Conservation (phyloP, 139 green algal genomes). For the Spirogloea muscicola region DNA sequence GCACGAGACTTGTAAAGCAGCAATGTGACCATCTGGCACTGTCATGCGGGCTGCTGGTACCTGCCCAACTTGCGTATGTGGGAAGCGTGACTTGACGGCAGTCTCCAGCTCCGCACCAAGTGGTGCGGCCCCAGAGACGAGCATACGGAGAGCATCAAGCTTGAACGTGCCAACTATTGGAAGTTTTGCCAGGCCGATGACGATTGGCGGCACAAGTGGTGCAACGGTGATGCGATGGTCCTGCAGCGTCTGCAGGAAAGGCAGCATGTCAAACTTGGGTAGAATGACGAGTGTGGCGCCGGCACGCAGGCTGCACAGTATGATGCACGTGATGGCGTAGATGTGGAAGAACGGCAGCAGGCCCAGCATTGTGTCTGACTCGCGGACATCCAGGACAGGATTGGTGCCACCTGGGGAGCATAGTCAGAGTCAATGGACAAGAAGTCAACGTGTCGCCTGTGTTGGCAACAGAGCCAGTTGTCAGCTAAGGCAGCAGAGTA, state of each 20-base stretch:
- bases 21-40: no score
- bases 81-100: slow-evolving; percentile 1
- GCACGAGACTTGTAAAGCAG: no score
- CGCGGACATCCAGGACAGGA: no score
- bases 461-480: no score
- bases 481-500: no score
- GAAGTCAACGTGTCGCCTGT: no score
- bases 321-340: slow-evolving; percentile 43
- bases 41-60: no score
- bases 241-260: slow-evolving; percentile 14
- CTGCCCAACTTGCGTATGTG: neutral
- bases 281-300: slow-evolving; percentile 20
- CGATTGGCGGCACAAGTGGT: slow-evolving; percentile 25
- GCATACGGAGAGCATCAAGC: neutral
- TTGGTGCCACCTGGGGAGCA: no score
- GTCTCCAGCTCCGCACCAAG: slow-evolving; percentile 13
- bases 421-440: no score
- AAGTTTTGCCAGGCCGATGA: slow-evolving; percentile 39
- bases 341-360: slow-evolving; percentile 49
- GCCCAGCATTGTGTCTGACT: slow-evolving; percentile 27
- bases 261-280: slow-evolving; percentile 32
- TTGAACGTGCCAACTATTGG: slow-evolving; percentile 31
- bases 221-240: slow-evolving; percentile 8
- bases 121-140: slow-evolving; percentile 24
- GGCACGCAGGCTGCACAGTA: neutral